phyloP scores from a whole-genome alignment of 2,329 filamentous ascomycete species.

The Neurospora sp. region DNA sequence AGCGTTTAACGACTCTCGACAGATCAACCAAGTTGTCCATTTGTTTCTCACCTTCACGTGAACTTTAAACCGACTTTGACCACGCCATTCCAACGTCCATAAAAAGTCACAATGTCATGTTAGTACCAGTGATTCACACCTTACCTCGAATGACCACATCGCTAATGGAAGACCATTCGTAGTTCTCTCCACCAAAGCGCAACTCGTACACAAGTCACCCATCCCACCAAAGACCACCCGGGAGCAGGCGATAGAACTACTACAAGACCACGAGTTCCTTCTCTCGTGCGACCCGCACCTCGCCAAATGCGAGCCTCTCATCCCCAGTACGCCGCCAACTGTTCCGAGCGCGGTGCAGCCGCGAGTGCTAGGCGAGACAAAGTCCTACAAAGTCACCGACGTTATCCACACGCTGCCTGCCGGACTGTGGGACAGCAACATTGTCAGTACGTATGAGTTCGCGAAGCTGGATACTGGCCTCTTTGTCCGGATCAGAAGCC shows the following conservation, averaged over 20 bases:
- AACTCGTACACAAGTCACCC: constrained; percentile 31
- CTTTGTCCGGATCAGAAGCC: constrained; percentile 42
- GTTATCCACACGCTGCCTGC: constrained; percentile 42
- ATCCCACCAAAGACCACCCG: constrained; percentile 30
- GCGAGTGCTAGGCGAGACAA: constrained; percentile 18
- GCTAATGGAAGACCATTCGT: not conserved
- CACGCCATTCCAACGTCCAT: too few relatives aligned
- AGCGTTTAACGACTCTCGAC: not conserved
- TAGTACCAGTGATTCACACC: not conserved
- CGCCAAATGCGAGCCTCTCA: constrained; percentile 30
- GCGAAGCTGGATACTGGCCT: constrained; percentile 38
- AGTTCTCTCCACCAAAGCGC: constrained; percentile 36
- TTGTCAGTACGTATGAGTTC: constrained; percentile 46
- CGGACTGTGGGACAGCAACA: constrained; percentile 44
- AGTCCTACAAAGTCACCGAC: constrained; percentile 39
- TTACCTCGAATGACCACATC: not conserved
- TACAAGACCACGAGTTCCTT: constrained; percentile 44
- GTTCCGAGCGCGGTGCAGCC: constrained; percentile 20
- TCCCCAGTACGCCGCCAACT: constrained; percentile 12
- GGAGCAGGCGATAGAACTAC: constrained; percentile 31
- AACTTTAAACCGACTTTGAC: not conserved
- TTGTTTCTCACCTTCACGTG: not conserved
- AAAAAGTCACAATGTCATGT: constrained; percentile 9
- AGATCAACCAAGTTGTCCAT: not conserved
- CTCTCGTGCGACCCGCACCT: constrained; percentile 44